Evolutionary conservation across 495 filamentous ascomycete genomes (phyloP), one percentile per base, ranked within the genome.

Genomic region (Talaromyces trachyspermus): DNA sequence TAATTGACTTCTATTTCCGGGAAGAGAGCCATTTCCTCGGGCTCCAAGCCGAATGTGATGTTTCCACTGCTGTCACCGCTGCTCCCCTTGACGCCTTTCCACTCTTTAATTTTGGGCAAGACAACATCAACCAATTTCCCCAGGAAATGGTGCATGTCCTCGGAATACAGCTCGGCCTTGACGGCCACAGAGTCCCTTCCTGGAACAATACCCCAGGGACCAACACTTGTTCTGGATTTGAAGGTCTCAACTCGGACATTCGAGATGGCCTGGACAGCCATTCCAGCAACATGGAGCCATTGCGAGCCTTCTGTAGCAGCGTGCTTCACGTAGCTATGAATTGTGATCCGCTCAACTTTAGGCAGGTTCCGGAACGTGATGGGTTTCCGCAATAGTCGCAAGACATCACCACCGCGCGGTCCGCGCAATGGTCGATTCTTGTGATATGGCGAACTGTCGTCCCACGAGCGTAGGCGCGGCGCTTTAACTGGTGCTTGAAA

Each of bases 1-100:
- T 89, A 91, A 66, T 95, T 94, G 35, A 85, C 76, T 63, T 95
- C 89, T 44, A 97, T 76, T 69, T 98, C 92, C 0, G 94, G 94
- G 65, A 96, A 97, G 42, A 86, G 57, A 46, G 81, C 78, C 44
- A 95, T 77, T 32, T 77, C 74, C 50, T 88, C 83, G 26, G 80
- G 70, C 5, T 63, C 68, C 50, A 97, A 69, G 49, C 91, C 90
- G 62, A 84, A 95, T 20, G 71, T 74, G 45, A 98, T 79, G 64
- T 98, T 95, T 45, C 92, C 92, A 48, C 79, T 83, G 55, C 80
- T 80, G 64, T 98, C 92, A 52, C 92, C 92, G 48, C 70, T 72
- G 57, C 57, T 75, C 52, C 86, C 91, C 61, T 76, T 71, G 27
- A 95, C 73, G 48, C 92, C 92, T 47, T 75, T 74, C 80, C 88